A percentile compares a stretch with the other conserved stretches of the same genome.
Conservation (phyloP, 139 green algal species). For the Edaphochlamys debaryana region DNA sequence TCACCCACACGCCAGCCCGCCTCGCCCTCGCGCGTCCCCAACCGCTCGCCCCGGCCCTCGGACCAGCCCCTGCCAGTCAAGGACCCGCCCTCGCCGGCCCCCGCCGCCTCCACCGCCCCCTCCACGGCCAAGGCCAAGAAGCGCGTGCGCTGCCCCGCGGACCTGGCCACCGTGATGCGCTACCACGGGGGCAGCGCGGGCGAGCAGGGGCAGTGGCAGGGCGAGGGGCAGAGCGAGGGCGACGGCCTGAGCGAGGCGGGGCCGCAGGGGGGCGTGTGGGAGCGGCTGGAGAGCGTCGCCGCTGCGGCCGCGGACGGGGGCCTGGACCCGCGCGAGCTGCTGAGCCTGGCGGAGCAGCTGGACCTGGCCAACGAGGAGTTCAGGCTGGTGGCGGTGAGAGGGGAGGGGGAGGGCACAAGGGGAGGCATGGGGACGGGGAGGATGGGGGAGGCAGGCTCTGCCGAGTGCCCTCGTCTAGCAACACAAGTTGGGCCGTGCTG, state of each 20-base stretch:
- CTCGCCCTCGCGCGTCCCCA: no score
- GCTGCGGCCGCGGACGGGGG: not conserved
- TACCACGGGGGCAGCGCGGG: not conserved
- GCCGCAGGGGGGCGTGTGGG: not conserved
- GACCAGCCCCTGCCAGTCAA: no score
- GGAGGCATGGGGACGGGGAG: not conserved
- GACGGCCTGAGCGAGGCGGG: no score
- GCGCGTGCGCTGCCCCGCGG: no score
- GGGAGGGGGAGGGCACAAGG: not conserved
- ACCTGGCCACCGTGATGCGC: not conserved
- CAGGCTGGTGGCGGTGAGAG: constrained; percentile 21
- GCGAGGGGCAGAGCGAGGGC: no score
- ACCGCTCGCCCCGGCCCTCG: no score
- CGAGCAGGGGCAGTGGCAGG: not conserved
- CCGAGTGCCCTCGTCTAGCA: not conserved
- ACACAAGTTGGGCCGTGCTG: no score
- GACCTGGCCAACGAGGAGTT: constrained; percentile 19
- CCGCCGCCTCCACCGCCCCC: no score
- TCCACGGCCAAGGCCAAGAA: no score
- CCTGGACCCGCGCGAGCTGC: constrained; percentile 6
- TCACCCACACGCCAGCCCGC: no score
- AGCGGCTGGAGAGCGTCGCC: not conserved
- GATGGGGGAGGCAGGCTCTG: not conserved
- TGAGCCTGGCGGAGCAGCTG: constrained; percentile 6
- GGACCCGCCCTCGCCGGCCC: no score